A percentile compares a stretch with the other conserved stretches of the same genome.
Evolutionary conservation across 2,329 filamentous ascomycete species (phyloP).

Genomic region (Monilinia fructigena): DNA sequence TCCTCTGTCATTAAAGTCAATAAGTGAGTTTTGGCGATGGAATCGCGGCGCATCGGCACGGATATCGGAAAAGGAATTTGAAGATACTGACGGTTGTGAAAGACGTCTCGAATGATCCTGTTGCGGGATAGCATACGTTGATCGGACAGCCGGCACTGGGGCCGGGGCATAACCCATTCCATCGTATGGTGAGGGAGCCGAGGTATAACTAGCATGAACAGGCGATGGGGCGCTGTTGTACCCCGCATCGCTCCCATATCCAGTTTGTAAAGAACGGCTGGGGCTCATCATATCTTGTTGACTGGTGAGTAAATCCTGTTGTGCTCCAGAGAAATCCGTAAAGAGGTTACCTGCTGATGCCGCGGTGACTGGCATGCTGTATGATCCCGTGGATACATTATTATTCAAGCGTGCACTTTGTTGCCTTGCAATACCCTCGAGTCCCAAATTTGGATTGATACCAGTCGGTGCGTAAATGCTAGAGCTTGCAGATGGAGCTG

Average conservation of each 20-base stretch:
- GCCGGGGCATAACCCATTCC: constrained; percentile 71
- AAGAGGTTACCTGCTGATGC: constrained; percentile 69
- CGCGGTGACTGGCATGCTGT: constrained; percentile 68
- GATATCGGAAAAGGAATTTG: constrained; percentile 47
- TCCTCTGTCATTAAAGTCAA: constrained; percentile 63
- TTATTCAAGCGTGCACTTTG: constrained; percentile 58
- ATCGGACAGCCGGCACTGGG: constrained; percentile 49
- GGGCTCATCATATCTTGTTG: constrained; percentile 72
- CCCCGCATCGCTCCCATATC: constrained; percentile 64
- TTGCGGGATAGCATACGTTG: constrained; percentile 56
- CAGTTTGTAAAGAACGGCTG: constrained; percentile 59
- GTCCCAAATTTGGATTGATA: constrained; percentile 57
- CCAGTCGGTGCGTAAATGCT: constrained; percentile 59
- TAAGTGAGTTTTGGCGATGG: constrained; percentile 59
- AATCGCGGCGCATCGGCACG: constrained; percentile 33
- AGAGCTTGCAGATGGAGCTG: constrained; percentile 50
- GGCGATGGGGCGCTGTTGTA: constrained; percentile 63
- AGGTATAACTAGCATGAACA: constrained; percentile 37
- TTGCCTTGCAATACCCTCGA: constrained; percentile 58
- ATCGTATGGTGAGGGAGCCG: constrained; percentile 65
- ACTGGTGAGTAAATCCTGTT: constrained; percentile 63
- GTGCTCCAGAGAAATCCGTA: constrained; percentile 56
- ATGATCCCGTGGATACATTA: constrained; percentile 63
- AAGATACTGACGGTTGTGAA: constrained; percentile 78
- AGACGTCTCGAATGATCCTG: constrained; percentile 63